Evolutionary conservation across 2,329 filamentous ascomycete species (phyloP).

Genomic region (Polytolypa hystricis): DNA sequence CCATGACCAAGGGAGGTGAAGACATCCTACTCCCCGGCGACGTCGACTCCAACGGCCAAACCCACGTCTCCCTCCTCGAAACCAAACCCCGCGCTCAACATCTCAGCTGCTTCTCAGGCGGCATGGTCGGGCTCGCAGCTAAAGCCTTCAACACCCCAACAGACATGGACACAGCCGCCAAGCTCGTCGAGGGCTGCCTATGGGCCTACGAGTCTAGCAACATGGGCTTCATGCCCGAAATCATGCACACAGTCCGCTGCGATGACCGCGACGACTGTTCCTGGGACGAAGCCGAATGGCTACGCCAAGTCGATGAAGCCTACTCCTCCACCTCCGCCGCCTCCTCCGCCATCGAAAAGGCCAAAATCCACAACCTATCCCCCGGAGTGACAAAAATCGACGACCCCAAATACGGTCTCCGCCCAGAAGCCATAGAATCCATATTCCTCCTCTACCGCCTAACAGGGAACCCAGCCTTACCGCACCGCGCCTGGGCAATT

Average conservation of each 20-base stretch:
- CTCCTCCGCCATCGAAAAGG: not conserved
- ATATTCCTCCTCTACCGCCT: constrained; percentile 87
- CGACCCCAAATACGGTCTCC: not conserved
- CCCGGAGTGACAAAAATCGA: constrained; percentile 29
- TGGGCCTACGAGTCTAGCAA: constrained; percentile 41
- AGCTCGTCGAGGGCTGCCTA: constrained; percentile 43
- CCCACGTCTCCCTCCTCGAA: constrained; percentile 11
- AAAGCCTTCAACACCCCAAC: constrained; percentile 38
- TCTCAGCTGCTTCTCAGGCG: constrained; percentile 43
- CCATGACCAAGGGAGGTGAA: constrained; percentile 55
- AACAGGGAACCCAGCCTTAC: constrained; percentile 62
- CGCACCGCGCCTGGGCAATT: constrained; percentile 78
- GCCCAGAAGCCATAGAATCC: constrained; percentile 64
- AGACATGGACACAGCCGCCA: constrained; percentile 37
- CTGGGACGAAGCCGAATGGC: constrained; percentile 1
- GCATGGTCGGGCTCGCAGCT: constrained; percentile 44
- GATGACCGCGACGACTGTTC: constrained; percentile 1
- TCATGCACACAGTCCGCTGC: constrained; percentile 34
- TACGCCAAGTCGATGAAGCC: not conserved
- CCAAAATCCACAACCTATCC: constrained; percentile 30
- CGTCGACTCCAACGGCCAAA: constrained; percentile 24
- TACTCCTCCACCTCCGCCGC: not conserved
- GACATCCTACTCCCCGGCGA: constrained; percentile 64
- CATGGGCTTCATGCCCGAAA: constrained; percentile 44
- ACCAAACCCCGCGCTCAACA: constrained; percentile 37